Evolutionary conservation across 352 stramenopile species (phyloP).

Genomic region (Phytophthora tubulina): DNA sequence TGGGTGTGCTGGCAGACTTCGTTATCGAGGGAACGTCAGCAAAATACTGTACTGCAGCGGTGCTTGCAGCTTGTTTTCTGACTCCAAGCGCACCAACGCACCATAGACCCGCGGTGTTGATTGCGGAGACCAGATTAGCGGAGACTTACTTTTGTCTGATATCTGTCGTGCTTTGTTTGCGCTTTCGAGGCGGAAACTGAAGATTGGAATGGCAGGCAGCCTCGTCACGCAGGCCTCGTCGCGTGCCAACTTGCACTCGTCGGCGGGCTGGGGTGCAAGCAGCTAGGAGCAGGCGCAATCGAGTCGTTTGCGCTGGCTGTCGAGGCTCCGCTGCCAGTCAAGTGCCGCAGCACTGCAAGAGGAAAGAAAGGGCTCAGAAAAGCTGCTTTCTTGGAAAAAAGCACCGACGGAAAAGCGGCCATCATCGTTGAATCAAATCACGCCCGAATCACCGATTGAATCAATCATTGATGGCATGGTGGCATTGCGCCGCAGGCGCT

Average conservation of each 20-base stretch:
- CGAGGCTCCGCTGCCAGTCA: constrained; percentile 27
- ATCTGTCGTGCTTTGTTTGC: constrained; percentile 23
- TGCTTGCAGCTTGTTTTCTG: constrained; percentile 18
- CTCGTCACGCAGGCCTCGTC: constrained; percentile 30
- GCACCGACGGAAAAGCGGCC: constrained; percentile 23
- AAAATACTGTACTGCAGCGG: background rate
- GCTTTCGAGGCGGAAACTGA: constrained; percentile 25
- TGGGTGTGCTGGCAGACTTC: constrained; percentile 21
- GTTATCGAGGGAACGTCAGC: constrained; percentile 6
- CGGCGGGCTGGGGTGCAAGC: constrained; percentile 26
- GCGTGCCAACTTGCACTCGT: constrained; percentile 37
- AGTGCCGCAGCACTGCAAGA: constrained; percentile 9
- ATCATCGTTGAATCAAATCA: constrained; percentile 26
- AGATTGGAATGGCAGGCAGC: constrained; percentile 34
- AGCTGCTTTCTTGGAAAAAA: constrained; percentile 35
- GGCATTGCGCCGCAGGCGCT: constrained; percentile 22
- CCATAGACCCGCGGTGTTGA: background rate
- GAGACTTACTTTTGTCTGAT: constrained; percentile 33
- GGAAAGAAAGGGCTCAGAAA: constrained; percentile 24
- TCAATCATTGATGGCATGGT: background rate
- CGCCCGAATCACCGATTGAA: background rate
- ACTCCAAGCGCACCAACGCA: background rate
- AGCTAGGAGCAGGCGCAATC: constrained; percentile 29
- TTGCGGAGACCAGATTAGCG: constrained; percentile 9
- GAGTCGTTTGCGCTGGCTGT: constrained; percentile 19